These are phyloP conservation scores for Mucor velutinosus DNA, from an alignment of 371 early-diverging fungal genomes.

Conservation along the genomic window DNA sequence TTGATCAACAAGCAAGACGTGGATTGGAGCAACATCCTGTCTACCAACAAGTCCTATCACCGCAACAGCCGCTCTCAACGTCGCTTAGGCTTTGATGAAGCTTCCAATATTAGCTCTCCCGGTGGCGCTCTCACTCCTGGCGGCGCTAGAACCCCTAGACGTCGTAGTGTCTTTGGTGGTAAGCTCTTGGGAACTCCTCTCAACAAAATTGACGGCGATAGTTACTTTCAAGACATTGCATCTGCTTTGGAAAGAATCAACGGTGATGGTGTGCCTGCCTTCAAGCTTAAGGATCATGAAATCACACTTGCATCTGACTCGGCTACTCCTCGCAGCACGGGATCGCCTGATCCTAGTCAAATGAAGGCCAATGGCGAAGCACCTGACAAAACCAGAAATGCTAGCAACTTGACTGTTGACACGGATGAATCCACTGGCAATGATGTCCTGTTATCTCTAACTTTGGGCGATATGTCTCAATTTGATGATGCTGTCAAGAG, in stretches of 20 bases:
- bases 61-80: slow-evolving; percentile 37
- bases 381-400: background rate
- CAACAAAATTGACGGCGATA: slow-evolving; percentile 38
- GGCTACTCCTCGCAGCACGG: background rate
- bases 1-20: slow-evolving; percentile 70
- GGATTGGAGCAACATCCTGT: slow-evolving; percentile 75
- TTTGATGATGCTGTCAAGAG: slow-evolving; percentile 65
- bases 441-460: slow-evolving; percentile 57
- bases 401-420: background rate
- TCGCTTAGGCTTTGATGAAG: slow-evolving; percentile 54
- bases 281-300: slow-evolving; percentile 61
- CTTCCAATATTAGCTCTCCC: slow-evolving; percentile 51
- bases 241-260: slow-evolving; percentile 36
- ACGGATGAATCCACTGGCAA: background rate
- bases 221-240: slow-evolving; percentile 46
- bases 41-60: slow-evolving; percentile 45
- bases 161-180: slow-evolving; percentile 51
- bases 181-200: slow-evolving; percentile 36
- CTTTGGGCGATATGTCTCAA: slow-evolving; percentile 68
- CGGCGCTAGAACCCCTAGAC: slow-evolving; percentile 47
- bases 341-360: slow-evolving; percentile 8
- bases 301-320: slow-evolving; percentile 14
- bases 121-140: slow-evolving; percentile 49
- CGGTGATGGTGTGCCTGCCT: slow-evolving; percentile 24
- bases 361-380: background rate